Conservation (phyloP, 345 rosid species). For the Linum trigynum region DNA sequence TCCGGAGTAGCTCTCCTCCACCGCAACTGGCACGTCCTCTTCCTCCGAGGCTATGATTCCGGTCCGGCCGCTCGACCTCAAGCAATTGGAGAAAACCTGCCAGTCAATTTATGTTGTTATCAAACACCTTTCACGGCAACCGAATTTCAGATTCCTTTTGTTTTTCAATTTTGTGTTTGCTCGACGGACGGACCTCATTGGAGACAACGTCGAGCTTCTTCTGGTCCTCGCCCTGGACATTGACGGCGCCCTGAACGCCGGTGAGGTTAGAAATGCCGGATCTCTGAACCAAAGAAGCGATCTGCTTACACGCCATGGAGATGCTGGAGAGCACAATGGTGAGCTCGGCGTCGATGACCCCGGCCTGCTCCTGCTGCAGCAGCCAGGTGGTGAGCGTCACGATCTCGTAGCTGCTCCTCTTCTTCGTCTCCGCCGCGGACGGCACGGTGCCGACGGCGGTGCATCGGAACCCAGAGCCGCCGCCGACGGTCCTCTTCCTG, state of each 20-base stretch:
- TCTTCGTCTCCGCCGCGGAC: neutral
- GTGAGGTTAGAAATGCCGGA: slow-evolving; percentile 29
- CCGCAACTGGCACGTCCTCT: slow-evolving; percentile 31
- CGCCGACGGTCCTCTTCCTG: neutral
- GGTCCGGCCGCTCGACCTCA: slow-evolving; percentile 31
- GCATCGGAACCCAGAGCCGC: slow-evolving; percentile 5
- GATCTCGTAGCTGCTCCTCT: slow-evolving; percentile 15
- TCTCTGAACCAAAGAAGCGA: slow-evolving; percentile 30
- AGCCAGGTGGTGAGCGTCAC: slow-evolving; percentile 30
- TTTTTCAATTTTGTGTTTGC: neutral
- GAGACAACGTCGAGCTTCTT: slow-evolving; percentile 39
- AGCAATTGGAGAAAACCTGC: slow-evolving; percentile 32
- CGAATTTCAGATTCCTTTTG: neutral
- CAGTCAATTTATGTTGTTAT: neutral
- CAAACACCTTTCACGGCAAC: neutral
- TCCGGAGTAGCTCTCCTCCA: slow-evolving; percentile 34
- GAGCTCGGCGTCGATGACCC: slow-evolving; percentile 30
- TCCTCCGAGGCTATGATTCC: slow-evolving; percentile 34
- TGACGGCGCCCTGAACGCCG: slow-evolving; percentile 33
- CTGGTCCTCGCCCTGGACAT: slow-evolving; percentile 35
- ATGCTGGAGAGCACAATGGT: slow-evolving; percentile 33
- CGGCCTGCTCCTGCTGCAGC: slow-evolving; percentile 32
- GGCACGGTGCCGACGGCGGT: slow-evolving; percentile 2
- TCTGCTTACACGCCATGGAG: slow-evolving; percentile 32
- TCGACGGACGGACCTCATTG: slow-evolving; percentile 26